Evolutionary conservation across 441 rosid species (phyloP), one percentile per base, ranked within the genome.

Genomic region (Rhodomyrtus psidioides): DNA sequence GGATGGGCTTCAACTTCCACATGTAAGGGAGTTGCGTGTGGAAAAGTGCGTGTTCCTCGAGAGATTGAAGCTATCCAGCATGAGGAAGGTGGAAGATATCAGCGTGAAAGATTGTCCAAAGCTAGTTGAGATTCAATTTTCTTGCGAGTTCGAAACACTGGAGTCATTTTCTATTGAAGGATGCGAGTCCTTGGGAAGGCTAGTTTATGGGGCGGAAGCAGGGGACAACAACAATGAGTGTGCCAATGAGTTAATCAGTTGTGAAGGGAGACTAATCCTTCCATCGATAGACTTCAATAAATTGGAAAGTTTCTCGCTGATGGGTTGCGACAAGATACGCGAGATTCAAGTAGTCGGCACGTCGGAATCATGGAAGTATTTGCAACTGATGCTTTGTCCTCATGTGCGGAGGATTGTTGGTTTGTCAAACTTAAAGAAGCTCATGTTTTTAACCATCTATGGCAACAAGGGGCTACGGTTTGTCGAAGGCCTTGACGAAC

Each of bases 331-430:
- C 26, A 57, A 57, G 28, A 57, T 57, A 57, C 60, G 9, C 28
- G 27, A 57, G 60, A 57, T 26, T 57, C 60, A 57, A 57, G 28
- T 1, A 26, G 28, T 6, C 28, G 27, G 60, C 12, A 5, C 15
- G 7, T 57, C 28, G 2, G 28, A 57, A 26, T 1, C 1, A 57
- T 57, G 60, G 3, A 57, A 57, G n/a, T n/a, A 3, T 1, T 2
- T 57, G 12, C 24, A 2, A 13, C 7, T 26, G 0, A 2, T 0
- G 0, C 2, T 0, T 3, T 26, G 28, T 57, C 28, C 16, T 26
- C 0, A 0, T 10, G 60, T 57, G 60, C 15, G 26, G 26, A 57
- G 28, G 26, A 26, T 57, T 12, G 28, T 14, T 26, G 60, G 60
- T 57, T 49, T 49, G 53, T 49, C 53, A 49, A 49, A 49, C 12